Percentiles rank a stretch among this genome's conserved stretches.
These are phyloP conservation scores for Aspergillus mulundensis DNA, from an alignment of 495 filamentous ascomycete genomes.

Conservation along the genomic window DNA sequence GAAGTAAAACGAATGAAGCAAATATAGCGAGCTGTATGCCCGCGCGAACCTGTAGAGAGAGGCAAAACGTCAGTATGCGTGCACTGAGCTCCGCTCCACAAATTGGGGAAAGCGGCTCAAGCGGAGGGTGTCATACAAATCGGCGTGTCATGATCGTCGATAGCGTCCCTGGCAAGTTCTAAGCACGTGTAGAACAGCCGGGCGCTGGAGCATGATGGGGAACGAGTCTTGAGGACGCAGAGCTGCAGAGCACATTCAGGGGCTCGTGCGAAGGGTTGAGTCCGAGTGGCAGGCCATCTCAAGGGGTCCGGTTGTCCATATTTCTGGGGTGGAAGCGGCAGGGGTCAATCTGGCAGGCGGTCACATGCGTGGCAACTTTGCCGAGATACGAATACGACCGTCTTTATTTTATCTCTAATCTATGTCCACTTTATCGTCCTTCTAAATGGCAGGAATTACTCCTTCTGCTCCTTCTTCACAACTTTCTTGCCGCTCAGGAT, in stretches of 20 bases:
- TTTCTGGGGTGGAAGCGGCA: constrained; percentile 5
- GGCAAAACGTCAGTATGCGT: constrained; percentile 7
- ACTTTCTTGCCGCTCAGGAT: constrained; percentile 59
- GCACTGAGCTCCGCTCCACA: background rate
- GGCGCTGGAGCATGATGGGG: constrained; percentile 25
- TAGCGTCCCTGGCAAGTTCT: constrained; percentile 35
- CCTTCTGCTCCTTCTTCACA: constrained; percentile 27
- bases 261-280: constrained; percentile 31
- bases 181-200: constrained; percentile 16
- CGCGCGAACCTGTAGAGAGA: constrained; percentile 59
- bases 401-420: background rate
- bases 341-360: constrained; percentile 9
- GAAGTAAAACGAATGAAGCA: constrained; percentile 59
- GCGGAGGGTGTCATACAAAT: constrained; percentile 30
- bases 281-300: constrained; percentile 21
- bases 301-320: constrained; percentile 17
- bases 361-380: constrained; percentile 13
- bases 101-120: background rate
- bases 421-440: background rate
- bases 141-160: constrained; percentile 44
- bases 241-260: constrained; percentile 9
- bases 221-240: constrained; percentile 2
- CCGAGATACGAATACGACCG: constrained; percentile 7
- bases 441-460: constrained; percentile 5
- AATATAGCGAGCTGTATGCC: constrained; percentile 72